Conservation (phyloP, 176 grass and related monocot genomes). For the Avena atlantica region DNA sequence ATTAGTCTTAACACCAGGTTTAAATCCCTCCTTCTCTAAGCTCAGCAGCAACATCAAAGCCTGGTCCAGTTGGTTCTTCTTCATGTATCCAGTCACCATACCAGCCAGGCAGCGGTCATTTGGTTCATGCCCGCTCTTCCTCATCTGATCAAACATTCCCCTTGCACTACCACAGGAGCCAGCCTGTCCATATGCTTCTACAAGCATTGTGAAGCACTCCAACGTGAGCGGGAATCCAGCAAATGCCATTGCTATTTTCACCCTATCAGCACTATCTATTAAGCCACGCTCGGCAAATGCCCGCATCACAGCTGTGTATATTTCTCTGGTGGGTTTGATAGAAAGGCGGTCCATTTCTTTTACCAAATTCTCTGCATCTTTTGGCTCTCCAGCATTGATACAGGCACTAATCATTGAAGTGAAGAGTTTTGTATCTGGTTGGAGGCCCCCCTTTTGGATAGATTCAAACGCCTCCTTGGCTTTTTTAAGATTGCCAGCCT, state of each 20-base stretch:
- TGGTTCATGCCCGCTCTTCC: slow-evolving; percentile 56
- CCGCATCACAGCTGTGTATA: slow-evolving; percentile 59
- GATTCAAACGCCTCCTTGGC: slow-evolving; percentile 66
- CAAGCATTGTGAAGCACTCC: slow-evolving; percentile 55
- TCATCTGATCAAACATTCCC: slow-evolving; percentile 57
- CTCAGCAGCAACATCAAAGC: slow-evolving; percentile 71
- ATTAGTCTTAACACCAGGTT: slow-evolving; percentile 69
- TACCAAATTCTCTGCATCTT: slow-evolving; percentile 51
- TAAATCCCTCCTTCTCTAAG: slow-evolving; percentile 76
- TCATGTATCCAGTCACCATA: slow-evolving; percentile 61
- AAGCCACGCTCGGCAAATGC: slow-evolving; percentile 58
- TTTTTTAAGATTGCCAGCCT: slow-evolving; percentile 67
- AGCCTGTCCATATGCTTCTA: slow-evolving; percentile 59
- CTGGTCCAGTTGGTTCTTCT: slow-evolving; percentile 67
- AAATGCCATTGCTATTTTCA: slow-evolving; percentile 38
- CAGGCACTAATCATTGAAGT: slow-evolving; percentile 74
- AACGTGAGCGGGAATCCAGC: slow-evolving; percentile 36
- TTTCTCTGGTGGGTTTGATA: slow-evolving; percentile 59
- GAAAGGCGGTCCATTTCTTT: slow-evolving; percentile 27
- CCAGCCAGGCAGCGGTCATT: slow-evolving; percentile 71
- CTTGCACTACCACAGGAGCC: slow-evolving; percentile 36
- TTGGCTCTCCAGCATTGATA: slow-evolving; percentile 55
- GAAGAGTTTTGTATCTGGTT: slow-evolving; percentile 65
- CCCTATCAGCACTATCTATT: not conserved
- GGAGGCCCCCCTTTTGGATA: slow-evolving; percentile 57